A percentile compares a stretch with the other conserved stretches of the same genome.
phyloP scores from a whole-genome alignment of 169 alveolate genomes.

The Plasmodium knowlesi region DNA sequence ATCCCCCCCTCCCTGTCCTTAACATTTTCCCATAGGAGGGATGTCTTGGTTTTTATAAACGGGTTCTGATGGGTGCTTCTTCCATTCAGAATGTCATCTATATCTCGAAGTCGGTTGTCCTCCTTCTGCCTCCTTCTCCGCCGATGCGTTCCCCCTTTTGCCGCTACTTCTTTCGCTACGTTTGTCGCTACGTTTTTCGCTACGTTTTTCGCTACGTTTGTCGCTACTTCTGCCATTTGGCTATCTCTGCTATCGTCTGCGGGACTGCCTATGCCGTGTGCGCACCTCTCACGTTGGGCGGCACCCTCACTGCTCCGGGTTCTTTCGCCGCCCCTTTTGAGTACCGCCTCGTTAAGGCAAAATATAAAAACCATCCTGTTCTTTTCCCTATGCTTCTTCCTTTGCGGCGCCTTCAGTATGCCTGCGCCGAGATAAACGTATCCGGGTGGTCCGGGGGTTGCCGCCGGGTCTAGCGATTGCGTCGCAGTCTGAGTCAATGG shows the following conservation, averaged over 20 bases:
- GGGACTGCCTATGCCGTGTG: too few relatives aligned
- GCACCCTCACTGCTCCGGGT: not conserved
- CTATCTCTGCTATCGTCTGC: not conserved
- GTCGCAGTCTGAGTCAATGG: too few relatives aligned
- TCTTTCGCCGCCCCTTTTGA: not conserved
- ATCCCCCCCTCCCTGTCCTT: conserved; percentile 31
- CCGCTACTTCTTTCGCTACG: not conserved
- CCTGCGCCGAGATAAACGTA: conserved; percentile 65
- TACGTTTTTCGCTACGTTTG: too few relatives aligned
- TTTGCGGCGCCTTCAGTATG: conserved; percentile 16
- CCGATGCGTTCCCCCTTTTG: not conserved
- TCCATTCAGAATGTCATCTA: conserved; percentile 45
- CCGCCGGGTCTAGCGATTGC: not conserved
- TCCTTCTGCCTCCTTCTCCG: conserved; percentile 7
- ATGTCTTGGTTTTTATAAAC: conserved; percentile 46
- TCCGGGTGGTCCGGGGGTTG: not conserved
- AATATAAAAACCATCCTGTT: conserved; percentile 70
- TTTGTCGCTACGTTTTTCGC: too few relatives aligned
- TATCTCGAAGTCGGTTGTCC: conserved; percentile 18
- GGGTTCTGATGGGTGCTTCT: conserved; percentile 6
- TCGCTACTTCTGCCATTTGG: not conserved
- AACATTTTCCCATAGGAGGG: conserved; percentile 27
- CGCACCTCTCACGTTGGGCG: not conserved
- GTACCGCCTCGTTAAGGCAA: conserved; percentile 49
- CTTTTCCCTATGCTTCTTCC: conserved; percentile 30